Conservation (phyloP, 2,329 filamentous ascomycete species). For the Rosellinia necatrix region DNA sequence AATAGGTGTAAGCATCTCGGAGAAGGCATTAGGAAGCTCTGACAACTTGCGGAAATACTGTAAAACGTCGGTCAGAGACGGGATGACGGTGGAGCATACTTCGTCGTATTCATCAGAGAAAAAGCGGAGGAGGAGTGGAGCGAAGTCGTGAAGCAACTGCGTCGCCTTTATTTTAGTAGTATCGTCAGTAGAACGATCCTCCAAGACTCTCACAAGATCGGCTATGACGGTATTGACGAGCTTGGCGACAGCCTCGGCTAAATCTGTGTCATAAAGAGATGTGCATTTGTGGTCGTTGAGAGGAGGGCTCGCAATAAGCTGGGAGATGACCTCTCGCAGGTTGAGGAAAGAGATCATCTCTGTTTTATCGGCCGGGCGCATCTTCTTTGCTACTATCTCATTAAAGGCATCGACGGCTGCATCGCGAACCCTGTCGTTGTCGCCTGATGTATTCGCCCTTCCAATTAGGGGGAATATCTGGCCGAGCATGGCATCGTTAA, state of each 20-base stretch:
- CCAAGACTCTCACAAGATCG: conserved; percentile 86
- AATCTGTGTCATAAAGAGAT: conserved; percentile 88
- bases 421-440: conserved; percentile 81
- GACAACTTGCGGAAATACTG: conserved; percentile 85
- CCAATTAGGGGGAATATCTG: conserved; percentile 86
- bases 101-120: conserved; percentile 99
- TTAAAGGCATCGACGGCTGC: conserved; percentile 93
- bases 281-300: conserved; percentile 79
- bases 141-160: conserved; percentile 78
- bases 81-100: conserved; percentile 93
- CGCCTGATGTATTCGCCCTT: conserved; percentile 64
- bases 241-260: conserved; percentile 93
- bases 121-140: conserved; percentile 87
- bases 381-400: conserved; percentile 97
- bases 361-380: conserved; percentile 91
- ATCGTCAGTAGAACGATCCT: conserved; percentile 65
- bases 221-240: conserved; percentile 88
- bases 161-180: conserved; percentile 76
- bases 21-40: conserved; percentile 73
- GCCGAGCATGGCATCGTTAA: conserved; percentile 86
- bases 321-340: conserved; percentile 79
- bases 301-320: conserved; percentile 82
- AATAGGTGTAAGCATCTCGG: conserved; percentile 83
- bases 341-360: conserved; percentile 92
- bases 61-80: conserved; percentile 88